A percentile compares a stretch with the other conserved stretches of the same genome.
Conservation (phyloP, 2,329 filamentous ascomycete genomes). For the Penicillium italicum region DNA sequence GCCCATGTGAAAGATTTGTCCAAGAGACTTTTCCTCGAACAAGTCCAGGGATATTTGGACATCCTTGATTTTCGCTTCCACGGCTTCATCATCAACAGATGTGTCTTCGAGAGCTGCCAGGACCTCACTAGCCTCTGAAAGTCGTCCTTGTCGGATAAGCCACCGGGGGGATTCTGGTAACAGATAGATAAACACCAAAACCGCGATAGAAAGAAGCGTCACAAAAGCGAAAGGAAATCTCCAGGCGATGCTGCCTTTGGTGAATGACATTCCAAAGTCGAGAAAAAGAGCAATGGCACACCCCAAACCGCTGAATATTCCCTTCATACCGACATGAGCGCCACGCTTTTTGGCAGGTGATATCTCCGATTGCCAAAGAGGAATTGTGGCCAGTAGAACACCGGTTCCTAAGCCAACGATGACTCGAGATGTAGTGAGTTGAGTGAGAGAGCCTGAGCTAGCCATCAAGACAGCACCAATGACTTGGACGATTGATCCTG, state of each 20-base stretch:
- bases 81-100: background rate
- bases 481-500: slow-evolving; percentile 15
- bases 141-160: slow-evolving; percentile 17
- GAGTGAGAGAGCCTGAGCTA: slow-evolving; percentile 11
- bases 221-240: slow-evolving; percentile 21
- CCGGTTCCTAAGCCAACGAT: slow-evolving; percentile 18
- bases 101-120: slow-evolving; percentile 16
- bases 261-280: slow-evolving; percentile 24
- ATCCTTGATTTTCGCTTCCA: slow-evolving; percentile 15
- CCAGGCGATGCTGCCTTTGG: slow-evolving; percentile 14
- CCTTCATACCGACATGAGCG: slow-evolving; percentile 22
- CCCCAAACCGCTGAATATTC: slow-evolving; percentile 20
- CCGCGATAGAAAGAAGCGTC: slow-evolving; percentile 12
- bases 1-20: slow-evolving; percentile 18
- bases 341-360: slow-evolving; percentile 20
- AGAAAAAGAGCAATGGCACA: slow-evolving; percentile 20
- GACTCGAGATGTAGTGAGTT: slow-evolving; percentile 15
- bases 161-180: slow-evolving; percentile 22
- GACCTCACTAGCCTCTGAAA: slow-evolving; percentile 16
- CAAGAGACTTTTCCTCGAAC: slow-evolving; percentile 9
- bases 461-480: slow-evolving; percentile 16
- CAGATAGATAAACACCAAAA: slow-evolving; percentile 14
- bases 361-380: slow-evolving; percentile 24
- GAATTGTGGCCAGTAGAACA: slow-evolving; percentile 17
- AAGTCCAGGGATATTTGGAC: slow-evolving; percentile 18